Base-by-base conservation (phyloP, 176 grass and related monocot species). In the Pontederia crassipes region DNA sequence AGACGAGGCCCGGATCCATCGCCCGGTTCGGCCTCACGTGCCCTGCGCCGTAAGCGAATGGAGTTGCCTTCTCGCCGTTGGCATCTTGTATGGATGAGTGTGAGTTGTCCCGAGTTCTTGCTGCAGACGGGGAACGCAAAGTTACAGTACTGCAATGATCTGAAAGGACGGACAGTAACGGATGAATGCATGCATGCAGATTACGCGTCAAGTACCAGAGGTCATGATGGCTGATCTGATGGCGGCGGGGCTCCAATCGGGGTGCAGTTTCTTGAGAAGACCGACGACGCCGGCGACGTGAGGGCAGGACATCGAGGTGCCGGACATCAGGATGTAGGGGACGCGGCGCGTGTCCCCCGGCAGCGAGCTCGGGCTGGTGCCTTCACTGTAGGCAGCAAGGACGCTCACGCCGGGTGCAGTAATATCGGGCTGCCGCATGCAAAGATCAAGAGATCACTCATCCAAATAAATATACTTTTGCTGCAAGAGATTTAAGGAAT, bases 1-100 rank as follows among this genome's bases (percentile, higher is more conserved):
- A 95, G 8, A 89, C 83, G 24, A 95, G 86, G 11, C 86, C 86
- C 0, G 90, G 90, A 62, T 89, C 72, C 35, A 71, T 12, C 12
- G 90, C 90, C 10, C 74, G 70, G 77, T 81, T 86, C 0, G 90
- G 90, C 63, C 82, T 72, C 40, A 89, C 72, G 78, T 89, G 85
- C 26, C 90, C 86, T 0, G 83, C 78, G 61, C 90, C 90, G 47
- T 79, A 74, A 5, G 71, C 74, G 61, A 95, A 86, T 8, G 86
- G 72, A 9, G 53, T 84, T 4, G 86, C 80, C 65, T 82, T 72
- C 0, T 10, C 14, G 0, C 61, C 65, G 63, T 75, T 54, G 68
- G 55, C 10, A 65, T 84, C 80, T 50, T 76, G 73, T 55, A 95
- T 89, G 1, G 90, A 74, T 9, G 4, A 24, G 2, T 76, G 66